Base-by-base conservation (phyloP, 352 stramenopile species). In the Halophytophthora polymorphica region DNA sequence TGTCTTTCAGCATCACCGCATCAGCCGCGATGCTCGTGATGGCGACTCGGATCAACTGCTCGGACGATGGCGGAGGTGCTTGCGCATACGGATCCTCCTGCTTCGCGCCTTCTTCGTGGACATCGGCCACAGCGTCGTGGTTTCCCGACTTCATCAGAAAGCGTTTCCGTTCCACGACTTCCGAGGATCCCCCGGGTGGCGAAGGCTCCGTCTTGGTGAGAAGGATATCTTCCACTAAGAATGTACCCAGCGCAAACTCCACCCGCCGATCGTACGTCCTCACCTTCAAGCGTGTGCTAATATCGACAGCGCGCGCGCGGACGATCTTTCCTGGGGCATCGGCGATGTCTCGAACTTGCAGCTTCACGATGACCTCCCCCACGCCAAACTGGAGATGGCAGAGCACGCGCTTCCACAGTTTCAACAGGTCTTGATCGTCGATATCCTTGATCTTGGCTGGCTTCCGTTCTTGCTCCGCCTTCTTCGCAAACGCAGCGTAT, bases 11-110 rank as follows among this genome's bases (percentile, higher is more conserved):
- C 38, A 87, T 60, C 10, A 85, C 72, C 6, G 77, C 76, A 39
- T 88, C 74, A 2, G 75, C 71, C 11, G 72, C 65, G 23, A 89
- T 83, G 35, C 69, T 89, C n/a, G 77, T 86, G 43, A 94, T 86
- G 28, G 61, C 57, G n/a, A 90, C 58, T 36, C 72, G 73, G 56
- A 92, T 90, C 7, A 92, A 42, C 29, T 86, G 64, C 23, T 77
- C 64, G 5, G 64, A 66, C 4, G 61, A 80, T 21, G 45, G 37
- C 17, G 56, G 61, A 25, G 59, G 47, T 38, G 61, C 56, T 14
- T 35, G 25, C 19, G 33, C 49, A 14, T 39, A 14, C 52, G 8
- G 21, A 15, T 37, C 28, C 7, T 22, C 42, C 7, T 62, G 56
- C 7, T 61, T 46, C 40, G 46, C 25, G 6, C 49, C 59, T 7